These are phyloP conservation scores for Salpingoeca rosetta DNA, from an alignment of 78 protist species.

Conservation along the genomic window DNA sequence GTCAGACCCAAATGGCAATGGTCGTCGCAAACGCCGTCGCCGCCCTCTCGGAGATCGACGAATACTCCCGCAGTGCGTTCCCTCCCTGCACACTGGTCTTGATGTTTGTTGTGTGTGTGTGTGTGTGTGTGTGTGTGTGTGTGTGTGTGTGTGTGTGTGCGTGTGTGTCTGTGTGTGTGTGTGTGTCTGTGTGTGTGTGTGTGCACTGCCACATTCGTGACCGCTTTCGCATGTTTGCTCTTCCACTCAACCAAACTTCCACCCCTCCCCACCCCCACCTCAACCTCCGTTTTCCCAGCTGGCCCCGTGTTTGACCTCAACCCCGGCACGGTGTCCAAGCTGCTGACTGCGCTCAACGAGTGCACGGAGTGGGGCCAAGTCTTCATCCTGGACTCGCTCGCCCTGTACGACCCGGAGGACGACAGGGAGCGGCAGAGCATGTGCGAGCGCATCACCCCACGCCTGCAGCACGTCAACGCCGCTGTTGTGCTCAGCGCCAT, in stretches of 20 bases:
- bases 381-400: conserved; percentile 88
- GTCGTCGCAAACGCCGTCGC: conserved; percentile 96
- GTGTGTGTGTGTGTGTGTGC: too few species aligned
- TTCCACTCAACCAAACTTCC: too few species aligned
- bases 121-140: too few species aligned
- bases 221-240: too few species aligned
- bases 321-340: conserved; percentile 51
- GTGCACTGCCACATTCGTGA: too few species aligned
- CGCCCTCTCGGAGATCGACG: conserved; percentile 84
- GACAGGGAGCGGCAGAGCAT: conserved; percentile 71
- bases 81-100: too few species aligned
- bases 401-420: conserved; percentile 48
- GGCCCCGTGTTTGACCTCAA: conserved; percentile 38
- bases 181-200: too few species aligned
- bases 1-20: conserved; percentile 93
- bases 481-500: conserved; percentile 94
- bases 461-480: conserved; percentile 91
- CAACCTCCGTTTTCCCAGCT: not conserved
- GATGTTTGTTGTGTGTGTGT: too few species aligned
- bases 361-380: conserved; percentile 97
- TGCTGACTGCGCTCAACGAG: conserved; percentile 86
- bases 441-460: conserved; percentile 91
- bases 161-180: too few species aligned
- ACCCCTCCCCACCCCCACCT: too few species aligned
- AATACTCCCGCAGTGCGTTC: conserved; percentile 21